Evolutionary conservation across 2,329 filamentous ascomycete genomes (phyloP), one percentile per base, ranked within the genome.

Genomic region (Aspergillus sp.): DNA sequence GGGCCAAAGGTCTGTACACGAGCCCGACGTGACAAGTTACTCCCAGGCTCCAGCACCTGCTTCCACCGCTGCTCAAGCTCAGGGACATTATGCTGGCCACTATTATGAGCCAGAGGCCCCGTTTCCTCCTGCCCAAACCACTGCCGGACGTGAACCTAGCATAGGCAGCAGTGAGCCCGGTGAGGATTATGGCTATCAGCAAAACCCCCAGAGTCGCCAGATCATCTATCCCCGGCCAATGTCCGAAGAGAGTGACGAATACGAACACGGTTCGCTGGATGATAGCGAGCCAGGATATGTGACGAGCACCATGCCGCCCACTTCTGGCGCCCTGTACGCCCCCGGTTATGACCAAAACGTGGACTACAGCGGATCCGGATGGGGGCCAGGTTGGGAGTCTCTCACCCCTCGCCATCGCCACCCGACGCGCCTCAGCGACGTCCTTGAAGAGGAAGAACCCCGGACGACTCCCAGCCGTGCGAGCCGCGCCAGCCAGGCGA

Each of bases 361-460:
- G 19, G 89, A 92, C 69, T 92, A 92, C 71, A 82, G 84, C 5
- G 89, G 89, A 49, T 80, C 86, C 49, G 87, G 85, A 23, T 92
- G 89, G 76, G 88, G 86, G 1, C 84, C 87, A 2, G 89, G 86
- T 17, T 96, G 92, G 91, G 91, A 95, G 65, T 78, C 80, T n/a
- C 81, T 92, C 65, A 89, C 89, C 25, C 85, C 88, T 6, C 75
- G 82, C 59, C 93, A 96, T 76, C 91, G 95, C 68, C 92, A 97
- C 77, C 93, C 93, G 0, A 96, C 93, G 8, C 83, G 93, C 60
- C 81, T 97, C 65, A 96, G 92, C 75, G 93, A 96, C 77, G 93
- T 97, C 30, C 84, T 95, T 31, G 90, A 93, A 72, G 92, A 96
- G 66, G 91, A 95, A 68, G 92, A 96, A 77, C 84, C 88, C 54